phyloP scores from a whole-genome alignment of 2,329 filamentous ascomycete species.

The Cladophialophora chaetospira region DNA sequence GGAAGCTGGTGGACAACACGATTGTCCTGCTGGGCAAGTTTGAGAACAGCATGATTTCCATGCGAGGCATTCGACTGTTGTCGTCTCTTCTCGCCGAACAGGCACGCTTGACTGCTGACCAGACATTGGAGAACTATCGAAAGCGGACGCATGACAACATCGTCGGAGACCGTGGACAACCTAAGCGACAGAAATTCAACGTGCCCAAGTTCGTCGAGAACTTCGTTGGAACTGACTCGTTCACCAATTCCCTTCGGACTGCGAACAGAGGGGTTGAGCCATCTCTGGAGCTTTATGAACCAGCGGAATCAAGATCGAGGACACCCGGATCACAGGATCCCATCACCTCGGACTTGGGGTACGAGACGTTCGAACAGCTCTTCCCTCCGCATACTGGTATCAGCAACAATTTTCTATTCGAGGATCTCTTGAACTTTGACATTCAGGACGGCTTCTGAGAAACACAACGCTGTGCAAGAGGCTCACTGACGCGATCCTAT shows the following conservation, averaged over 20 bases:
- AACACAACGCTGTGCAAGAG: slow-evolving; percentile 14
- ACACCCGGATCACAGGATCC: slow-evolving; percentile 18
- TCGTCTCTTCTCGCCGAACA: slow-evolving; percentile 32
- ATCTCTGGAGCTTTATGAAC: slow-evolving; percentile 23
- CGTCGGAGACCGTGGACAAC: slow-evolving; percentile 12
- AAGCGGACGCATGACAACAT: slow-evolving; percentile 27
- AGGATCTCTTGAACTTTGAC: slow-evolving; percentile 30
- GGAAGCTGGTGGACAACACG: slow-evolving; percentile 30
- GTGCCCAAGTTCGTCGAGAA: slow-evolving; percentile 32
- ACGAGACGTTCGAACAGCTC: slow-evolving; percentile 30
- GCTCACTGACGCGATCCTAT: not conserved
- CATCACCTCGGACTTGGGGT: slow-evolving; percentile 19
- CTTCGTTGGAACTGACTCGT: slow-evolving; percentile 30
- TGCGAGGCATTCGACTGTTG: slow-evolving; percentile 31
- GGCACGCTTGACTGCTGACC: slow-evolving; percentile 29
- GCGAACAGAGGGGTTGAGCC: slow-evolving; percentile 18
- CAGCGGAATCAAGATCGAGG: slow-evolving; percentile 9
- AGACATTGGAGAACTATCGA: slow-evolving; percentile 30
- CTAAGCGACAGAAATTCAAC: slow-evolving; percentile 33
- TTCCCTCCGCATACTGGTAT: slow-evolving; percentile 31
- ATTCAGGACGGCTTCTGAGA: slow-evolving; percentile 12
- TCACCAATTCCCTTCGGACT: slow-evolving; percentile 24
- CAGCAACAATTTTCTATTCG: slow-evolving; percentile 32
- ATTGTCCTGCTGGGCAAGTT: slow-evolving; percentile 32
- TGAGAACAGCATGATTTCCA: slow-evolving; percentile 32